Evolutionary conservation across 208 protist species (phyloP).

Genomic region (Acanthamoeba lenticulata): DNA sequence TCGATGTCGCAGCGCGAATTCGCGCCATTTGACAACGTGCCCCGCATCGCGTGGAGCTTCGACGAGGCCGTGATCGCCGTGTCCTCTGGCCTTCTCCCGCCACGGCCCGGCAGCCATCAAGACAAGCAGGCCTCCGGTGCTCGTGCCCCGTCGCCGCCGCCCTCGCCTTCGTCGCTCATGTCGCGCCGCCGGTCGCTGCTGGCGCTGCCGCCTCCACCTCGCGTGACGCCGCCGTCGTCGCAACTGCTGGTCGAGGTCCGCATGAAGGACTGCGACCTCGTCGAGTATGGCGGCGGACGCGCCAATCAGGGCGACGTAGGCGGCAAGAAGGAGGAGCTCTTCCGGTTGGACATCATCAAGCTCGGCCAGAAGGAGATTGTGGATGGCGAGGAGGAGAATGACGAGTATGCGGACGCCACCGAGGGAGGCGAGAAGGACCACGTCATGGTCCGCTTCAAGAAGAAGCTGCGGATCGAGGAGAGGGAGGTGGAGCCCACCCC

Average conservation of each 20-base stretch:
- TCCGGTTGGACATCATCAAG: not conserved
- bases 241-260: not conserved
- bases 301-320: no score
- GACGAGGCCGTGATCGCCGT: not conserved
- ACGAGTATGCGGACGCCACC: not conserved
- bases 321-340: no score
- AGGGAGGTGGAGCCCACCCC: not conserved
- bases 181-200: not conserved
- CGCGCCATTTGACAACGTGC: not conserved
- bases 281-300: not conserved
- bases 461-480: slow-evolving; percentile 45
- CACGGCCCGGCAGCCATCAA: not conserved
- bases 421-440: not conserved
- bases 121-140: no score
- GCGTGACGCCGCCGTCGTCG: not conserved
- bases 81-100: not conserved
- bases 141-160: not conserved
- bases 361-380: not conserved
- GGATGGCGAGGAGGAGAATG: not conserved
- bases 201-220: not conserved
- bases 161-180: slow-evolving; percentile 17
- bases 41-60: slow-evolving; percentile 27
- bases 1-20: slow-evolving; percentile 1
- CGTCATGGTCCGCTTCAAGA: slow-evolving; percentile 11
- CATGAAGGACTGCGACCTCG: slow-evolving; percentile 44